Base-by-base conservation (phyloP, 306 rosid species). In the Castanea crenata region DNA sequence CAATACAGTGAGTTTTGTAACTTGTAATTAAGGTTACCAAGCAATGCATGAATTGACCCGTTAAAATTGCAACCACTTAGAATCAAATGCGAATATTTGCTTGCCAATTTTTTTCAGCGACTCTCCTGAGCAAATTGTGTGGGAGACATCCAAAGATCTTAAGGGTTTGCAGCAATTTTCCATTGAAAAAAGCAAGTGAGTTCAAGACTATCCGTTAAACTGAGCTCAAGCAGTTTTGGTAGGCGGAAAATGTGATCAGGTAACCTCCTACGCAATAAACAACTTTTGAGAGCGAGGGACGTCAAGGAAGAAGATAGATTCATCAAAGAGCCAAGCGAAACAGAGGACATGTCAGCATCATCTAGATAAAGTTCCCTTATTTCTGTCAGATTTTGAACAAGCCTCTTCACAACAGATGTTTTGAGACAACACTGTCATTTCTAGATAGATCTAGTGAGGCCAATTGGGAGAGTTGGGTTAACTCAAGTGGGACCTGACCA, bases 371-470 rank as follows among this genome's bases (percentile, higher is more conserved):
- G 49, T 44, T 44, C 49, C 6, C 49, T 57, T 57, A 57, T 2
- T 1, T 57, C 2, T 2, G 49, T 44, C 13, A 44, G 12, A 44
- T 57, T 57, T 57, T 18, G 23, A 18, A 18, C 63, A 57, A 57
- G 63, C 20, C 63, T 5, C 23, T 57, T 57, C 27, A n/a, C 6
- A 57, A 21, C 10, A 18, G 21, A 15, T 15, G 63, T 3, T 57
- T 57, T 27, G 11, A 57, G 11, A 21, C 21, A 21, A 21, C 21
- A 21, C 21, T 21, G 21, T 21, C 21, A 21, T 21, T 6, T 21
- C n/a, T 1, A 57, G 20, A 80, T 65, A 59, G 76, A 56, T 83
- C 80, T 31, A 87, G 87, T 67, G 88, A 71, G 34, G 34, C 44
- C 6, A 65, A 5, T 0, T 27, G 35, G 44, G 71, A 27, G 7